These are phyloP conservation scores for Aureobasidium sp. DNA, from an alignment of 2,329 filamentous ascomycete species.

Conservation along the genomic window DNA sequence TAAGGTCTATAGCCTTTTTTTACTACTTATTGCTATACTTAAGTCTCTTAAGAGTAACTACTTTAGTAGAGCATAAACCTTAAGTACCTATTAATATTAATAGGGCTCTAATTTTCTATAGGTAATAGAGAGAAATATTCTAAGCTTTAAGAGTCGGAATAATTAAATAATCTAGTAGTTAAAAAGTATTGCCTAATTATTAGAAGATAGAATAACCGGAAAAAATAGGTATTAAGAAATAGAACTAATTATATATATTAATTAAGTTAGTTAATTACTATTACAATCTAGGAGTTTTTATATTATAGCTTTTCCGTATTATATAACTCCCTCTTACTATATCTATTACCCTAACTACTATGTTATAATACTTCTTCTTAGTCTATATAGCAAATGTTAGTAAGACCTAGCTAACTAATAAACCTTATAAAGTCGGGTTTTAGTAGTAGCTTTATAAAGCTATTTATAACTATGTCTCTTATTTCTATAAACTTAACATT, in stretches of 20 bases:
- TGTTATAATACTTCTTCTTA: background rate
- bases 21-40: too few relatives aligned
- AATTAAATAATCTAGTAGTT: background rate
- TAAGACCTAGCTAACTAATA: background rate
- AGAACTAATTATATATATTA: background rate
- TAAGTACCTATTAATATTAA: too few relatives aligned
- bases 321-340: conserved; percentile 6
- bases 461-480: background rate
- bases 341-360: conserved; percentile 5
- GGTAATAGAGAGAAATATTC: too few relatives aligned
- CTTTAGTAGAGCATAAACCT: too few relatives aligned
- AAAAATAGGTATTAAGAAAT: background rate
- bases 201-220: background rate
- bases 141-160: too few relatives aligned
- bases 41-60: too few relatives aligned
- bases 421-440: background rate
- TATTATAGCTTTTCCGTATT: background rate
- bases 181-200: background rate
- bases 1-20: too few relatives aligned
- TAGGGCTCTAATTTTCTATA: too few relatives aligned
- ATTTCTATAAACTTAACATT: background rate
- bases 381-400: too few relatives aligned
- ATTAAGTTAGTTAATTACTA: conserved; percentile 11
- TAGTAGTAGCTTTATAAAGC: background rate
- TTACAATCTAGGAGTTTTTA: background rate